These are phyloP conservation scores for Apophysomyces trapeziformis DNA, from an alignment of 371 early-diverging fungal species.

Conservation along the genomic window DNA sequence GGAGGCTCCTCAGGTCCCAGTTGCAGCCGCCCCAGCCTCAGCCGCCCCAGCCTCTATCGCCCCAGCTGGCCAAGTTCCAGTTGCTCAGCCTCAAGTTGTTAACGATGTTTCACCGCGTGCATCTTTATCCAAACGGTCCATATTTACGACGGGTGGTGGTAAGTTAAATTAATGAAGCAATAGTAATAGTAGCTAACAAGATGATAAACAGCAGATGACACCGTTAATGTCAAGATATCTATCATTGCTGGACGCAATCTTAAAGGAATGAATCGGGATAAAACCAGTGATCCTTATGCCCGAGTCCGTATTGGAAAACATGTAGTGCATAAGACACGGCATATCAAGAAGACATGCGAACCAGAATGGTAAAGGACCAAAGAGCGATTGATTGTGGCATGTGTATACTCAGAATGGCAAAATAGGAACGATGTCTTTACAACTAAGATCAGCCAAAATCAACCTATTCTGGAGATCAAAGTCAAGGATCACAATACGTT, in stretches of 20 bases:
- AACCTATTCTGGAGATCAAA: constrained; percentile 41
- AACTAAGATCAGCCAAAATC: constrained; percentile 32
- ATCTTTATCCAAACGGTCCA: neutral
- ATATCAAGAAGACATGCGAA: constrained; percentile 66
- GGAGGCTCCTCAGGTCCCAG: neutral
- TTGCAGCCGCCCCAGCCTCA: neutral
- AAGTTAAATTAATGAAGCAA: neutral
- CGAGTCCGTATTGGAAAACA: constrained; percentile 52
- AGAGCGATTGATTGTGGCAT: neutral
- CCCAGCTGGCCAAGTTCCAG: neutral
- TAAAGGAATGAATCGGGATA: constrained; percentile 46
- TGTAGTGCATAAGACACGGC: constrained; percentile 68
- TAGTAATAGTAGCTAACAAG: neutral
- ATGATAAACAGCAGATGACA: constrained; percentile 18
- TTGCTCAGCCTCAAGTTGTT: neutral
- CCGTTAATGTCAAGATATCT: constrained; percentile 38
- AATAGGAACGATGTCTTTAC: constrained; percentile 33
- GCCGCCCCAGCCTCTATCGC: neutral
- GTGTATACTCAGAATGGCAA: neutral
- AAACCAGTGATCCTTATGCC: constrained; percentile 54
- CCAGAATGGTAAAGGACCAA: constrained; percentile 56
- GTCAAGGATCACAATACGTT: constrained; percentile 65
- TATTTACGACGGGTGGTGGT: neutral
- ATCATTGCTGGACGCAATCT: constrained; percentile 52
- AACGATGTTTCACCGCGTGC: neutral